These are phyloP conservation scores for Plasmodium falciparum DNA, from an alignment of 169 alveolate genomes.

Conservation along the genomic window DNA sequence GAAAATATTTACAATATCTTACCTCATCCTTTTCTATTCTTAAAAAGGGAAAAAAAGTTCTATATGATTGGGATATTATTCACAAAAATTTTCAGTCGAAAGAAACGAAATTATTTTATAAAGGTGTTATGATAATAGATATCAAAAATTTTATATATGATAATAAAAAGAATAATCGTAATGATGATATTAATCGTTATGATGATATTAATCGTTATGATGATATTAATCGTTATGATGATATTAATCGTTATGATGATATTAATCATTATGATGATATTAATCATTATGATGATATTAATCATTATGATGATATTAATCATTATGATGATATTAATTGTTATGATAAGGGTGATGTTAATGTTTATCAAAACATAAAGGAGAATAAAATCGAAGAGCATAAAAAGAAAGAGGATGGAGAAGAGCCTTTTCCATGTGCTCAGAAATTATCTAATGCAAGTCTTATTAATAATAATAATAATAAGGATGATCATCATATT, in stretches of 20 bases:
- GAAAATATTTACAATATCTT: conserved; percentile 44
- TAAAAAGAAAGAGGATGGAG: neutral
- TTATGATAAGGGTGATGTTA: neutral
- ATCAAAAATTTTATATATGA: neutral
- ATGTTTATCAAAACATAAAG: neutral
- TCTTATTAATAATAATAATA: too few species aligned
- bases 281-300: neutral
- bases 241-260: neutral
- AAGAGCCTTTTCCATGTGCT: neutral
- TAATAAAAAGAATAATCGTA: neutral
- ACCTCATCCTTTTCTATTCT: conserved; percentile 21
- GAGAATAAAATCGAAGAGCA: neutral
- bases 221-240: neutral
- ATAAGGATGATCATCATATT: neutral
- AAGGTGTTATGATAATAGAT: conserved; percentile 23
- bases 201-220: neutral
- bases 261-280: neutral
- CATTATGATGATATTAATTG: neutral
- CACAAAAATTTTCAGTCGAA: conserved; percentile 7
- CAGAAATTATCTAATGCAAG: neutral
- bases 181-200: neutral
- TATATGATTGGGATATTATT: neutral
- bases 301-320: neutral
- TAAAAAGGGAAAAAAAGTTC: conserved; percentile 27
- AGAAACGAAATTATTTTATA: conserved; percentile 14